A percentile compares a stretch with the other conserved stretches of the same genome.
These are phyloP conservation scores for Typha latifolia DNA, from an alignment of 176 grass and related monocot species.

Conservation along the genomic window DNA sequence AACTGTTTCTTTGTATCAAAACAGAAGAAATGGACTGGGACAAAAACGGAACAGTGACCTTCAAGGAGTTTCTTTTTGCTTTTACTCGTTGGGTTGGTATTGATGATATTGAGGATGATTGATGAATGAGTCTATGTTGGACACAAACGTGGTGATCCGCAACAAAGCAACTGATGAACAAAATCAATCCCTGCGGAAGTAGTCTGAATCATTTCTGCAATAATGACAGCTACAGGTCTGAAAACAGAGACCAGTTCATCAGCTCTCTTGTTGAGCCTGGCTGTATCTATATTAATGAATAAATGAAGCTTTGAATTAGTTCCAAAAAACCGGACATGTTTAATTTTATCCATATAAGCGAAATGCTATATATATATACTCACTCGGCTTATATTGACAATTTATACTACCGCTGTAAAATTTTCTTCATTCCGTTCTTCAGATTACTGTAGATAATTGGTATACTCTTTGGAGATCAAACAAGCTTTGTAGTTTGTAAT, in stretches of 20 bases:
- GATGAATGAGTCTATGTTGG: background rate
- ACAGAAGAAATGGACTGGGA: constrained; percentile 99
- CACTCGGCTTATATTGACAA: no score
- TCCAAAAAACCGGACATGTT: no score
- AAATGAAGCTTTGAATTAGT: no score
- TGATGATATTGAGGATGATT: constrained; percentile 59
- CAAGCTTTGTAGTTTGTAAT: no score
- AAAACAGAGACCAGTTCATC: background rate
- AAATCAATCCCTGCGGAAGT: background rate
- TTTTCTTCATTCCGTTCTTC: no score
- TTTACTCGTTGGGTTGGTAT: constrained; percentile 96
- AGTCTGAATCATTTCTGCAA: background rate
- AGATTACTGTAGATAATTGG: no score
- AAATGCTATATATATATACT: no score
- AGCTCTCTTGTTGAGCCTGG: background rate
- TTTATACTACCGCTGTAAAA: no score
- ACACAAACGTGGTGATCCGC: background rate
- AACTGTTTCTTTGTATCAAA: background rate
- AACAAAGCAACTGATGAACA: background rate
- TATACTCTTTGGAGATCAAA: no score
- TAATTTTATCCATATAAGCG: no score
- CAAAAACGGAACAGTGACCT: constrained; percentile 86
- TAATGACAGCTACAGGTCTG: background rate
- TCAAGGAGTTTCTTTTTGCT: constrained; percentile 91
- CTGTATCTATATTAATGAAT: background rate